These are phyloP conservation scores for Berberis vulgaris DNA, from an alignment of 164 flowering plant species.

Conservation along the genomic window DNA sequence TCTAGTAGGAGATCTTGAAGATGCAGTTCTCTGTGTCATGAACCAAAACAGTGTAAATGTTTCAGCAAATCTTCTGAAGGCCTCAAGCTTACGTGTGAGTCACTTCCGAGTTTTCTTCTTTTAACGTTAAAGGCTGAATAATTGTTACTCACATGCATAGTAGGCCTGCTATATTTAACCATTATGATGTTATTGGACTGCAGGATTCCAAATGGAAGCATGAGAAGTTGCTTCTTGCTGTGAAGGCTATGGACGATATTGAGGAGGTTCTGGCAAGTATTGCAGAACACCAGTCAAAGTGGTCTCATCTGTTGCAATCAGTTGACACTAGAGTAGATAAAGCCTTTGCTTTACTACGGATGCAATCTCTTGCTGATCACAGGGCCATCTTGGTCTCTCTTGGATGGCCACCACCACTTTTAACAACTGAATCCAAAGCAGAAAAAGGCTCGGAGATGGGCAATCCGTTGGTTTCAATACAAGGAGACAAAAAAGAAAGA, in stretches of 20 bases:
- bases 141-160: neutral
- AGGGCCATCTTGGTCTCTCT: constrained; percentile 47
- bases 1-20: constrained; percentile 74
- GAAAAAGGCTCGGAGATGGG: constrained; percentile 24
- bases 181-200: constrained; percentile 9
- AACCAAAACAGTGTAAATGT: constrained; percentile 19
- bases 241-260: constrained; percentile 28
- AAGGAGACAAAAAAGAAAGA: constrained; percentile 30
- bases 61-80: constrained; percentile 16
- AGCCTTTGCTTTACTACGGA: constrained; percentile 30
- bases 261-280: constrained; percentile 32
- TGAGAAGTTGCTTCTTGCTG: constrained; percentile 30
- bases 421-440: constrained; percentile 20
- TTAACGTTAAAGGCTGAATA: neutral
- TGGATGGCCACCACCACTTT: constrained; percentile 69
- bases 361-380: constrained; percentile 53
- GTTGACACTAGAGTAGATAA: constrained; percentile 60
- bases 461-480: constrained; percentile 46
- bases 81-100: constrained; percentile 19
- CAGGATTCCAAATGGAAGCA: constrained; percentile 37
- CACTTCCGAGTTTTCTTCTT: constrained; percentile 7
- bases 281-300: constrained; percentile 25
- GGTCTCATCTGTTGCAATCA: constrained; percentile 43
- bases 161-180: too few relatives aligned
- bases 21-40: constrained; percentile 33